Conservation (phyloP, 1,139 yeast genomes). For the Oligophagozyma castellii region DNA sequence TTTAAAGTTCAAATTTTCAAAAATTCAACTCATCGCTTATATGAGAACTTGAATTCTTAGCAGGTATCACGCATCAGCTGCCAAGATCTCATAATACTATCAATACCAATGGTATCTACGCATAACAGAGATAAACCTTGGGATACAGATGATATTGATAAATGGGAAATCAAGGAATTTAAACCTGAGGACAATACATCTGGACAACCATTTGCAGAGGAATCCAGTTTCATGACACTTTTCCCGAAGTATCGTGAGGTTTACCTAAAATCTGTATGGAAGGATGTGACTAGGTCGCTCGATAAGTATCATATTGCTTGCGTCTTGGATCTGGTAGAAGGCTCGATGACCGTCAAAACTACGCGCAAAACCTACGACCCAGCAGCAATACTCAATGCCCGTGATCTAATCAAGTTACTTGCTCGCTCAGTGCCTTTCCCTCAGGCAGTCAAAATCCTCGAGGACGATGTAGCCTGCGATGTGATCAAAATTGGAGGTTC, state of each 20-base stretch:
- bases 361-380: constrained; percentile 95
- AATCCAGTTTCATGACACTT: constrained; percentile 83
- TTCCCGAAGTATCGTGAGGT: constrained; percentile 95
- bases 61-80: too few species aligned
- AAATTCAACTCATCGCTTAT: too few species aligned
- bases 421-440: constrained; percentile 97
- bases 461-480: constrained; percentile 91
- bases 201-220: constrained; percentile 84
- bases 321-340: constrained; percentile 82
- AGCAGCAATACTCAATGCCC: constrained; percentile 81
- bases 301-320: constrained; percentile 66
- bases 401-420: constrained; percentile 83
- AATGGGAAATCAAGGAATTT: constrained; percentile 85
- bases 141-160: constrained; percentile 93
- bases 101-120: constrained; percentile 93
- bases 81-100: too few species aligned
- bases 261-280: constrained; percentile 83
- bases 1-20: too few species aligned
- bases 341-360: constrained; percentile 93
- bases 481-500: constrained; percentile 88
- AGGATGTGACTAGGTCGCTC: constrained; percentile 73
- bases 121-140: constrained; percentile 94
- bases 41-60: too few species aligned
- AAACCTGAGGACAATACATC: constrained; percentile 78
- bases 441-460: constrained; percentile 82